Evolutionary conservation across 257 asterid species (phyloP).

Genomic region (Solanum megistacrolobum): DNA sequence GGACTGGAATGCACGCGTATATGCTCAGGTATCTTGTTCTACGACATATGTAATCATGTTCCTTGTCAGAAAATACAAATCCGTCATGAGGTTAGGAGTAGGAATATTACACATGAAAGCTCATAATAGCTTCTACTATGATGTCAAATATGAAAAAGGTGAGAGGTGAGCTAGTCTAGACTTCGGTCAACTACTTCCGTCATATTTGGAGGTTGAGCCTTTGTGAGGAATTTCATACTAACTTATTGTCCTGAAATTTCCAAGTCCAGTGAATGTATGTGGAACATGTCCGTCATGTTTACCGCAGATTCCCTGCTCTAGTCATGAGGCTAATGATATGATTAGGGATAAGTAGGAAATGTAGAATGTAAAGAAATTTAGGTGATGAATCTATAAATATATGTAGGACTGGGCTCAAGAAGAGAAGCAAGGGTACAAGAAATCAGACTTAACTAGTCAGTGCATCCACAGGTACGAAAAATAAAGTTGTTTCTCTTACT

Average conservation of each 20-base stretch:
- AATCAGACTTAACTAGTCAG: conserved; percentile 71
- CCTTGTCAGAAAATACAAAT: background rate
- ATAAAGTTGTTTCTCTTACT: background rate
- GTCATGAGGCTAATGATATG: background rate
- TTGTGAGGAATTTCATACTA: background rate
- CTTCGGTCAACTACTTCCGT: background rate
- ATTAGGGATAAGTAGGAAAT: background rate
- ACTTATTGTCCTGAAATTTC: background rate
- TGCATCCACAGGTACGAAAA: conserved; percentile 54
- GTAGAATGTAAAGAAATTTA: background rate
- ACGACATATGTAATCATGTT: background rate
- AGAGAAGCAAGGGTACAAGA: conserved; percentile 47
- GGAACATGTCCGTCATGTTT: background rate
- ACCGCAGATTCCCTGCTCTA: background rate
- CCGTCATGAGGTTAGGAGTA: background rate
- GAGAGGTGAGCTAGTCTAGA: background rate
- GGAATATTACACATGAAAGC: background rate
- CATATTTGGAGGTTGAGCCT: background rate
- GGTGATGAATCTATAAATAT: background rate
- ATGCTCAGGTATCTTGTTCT: conserved; percentile 42
- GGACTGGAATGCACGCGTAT: conserved; percentile 87
- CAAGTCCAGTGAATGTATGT: background rate
- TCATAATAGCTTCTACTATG: background rate
- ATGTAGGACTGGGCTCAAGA: conserved; percentile 63
- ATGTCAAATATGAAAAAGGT: background rate